Conservation (phyloP, 2,329 filamentous ascomycete species). For the Raffaelea ambrosiae region DNA sequence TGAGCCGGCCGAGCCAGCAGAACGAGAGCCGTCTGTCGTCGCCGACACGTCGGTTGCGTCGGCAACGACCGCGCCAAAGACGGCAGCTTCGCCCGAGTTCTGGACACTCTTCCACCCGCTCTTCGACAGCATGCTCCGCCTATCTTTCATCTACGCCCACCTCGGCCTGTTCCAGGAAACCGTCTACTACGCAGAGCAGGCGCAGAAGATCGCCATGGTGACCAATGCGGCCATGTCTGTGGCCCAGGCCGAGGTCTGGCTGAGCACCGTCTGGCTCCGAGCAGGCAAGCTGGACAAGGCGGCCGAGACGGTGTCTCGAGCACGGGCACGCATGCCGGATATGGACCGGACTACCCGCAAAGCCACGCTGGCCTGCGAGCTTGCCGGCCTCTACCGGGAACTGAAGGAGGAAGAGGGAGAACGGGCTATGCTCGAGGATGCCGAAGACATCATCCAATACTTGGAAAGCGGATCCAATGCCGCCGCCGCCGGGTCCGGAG, state of each 20-base stretch:
- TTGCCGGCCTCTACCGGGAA: constrained; percentile 47
- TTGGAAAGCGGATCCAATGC: background rate
- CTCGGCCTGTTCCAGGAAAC: constrained; percentile 85
- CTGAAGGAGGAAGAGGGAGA: constrained; percentile 36
- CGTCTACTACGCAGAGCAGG: constrained; percentile 78
- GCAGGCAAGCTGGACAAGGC: constrained; percentile 54
- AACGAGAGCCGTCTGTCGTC: background rate
- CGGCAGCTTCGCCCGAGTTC: constrained; percentile 46
- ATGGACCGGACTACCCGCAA: constrained; percentile 34
- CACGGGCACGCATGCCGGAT: constrained; percentile 40
- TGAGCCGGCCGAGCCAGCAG: background rate
- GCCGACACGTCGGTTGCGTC: background rate
- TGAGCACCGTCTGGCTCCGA: constrained; percentile 45
- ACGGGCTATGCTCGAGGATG: constrained; percentile 33
- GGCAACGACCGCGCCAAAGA: background rate
- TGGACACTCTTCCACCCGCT: constrained; percentile 73
- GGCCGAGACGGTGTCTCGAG: constrained; percentile 42
- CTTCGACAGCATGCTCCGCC: constrained; percentile 60
- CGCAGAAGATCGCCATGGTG: constrained; percentile 65
- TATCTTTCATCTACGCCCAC: constrained; percentile 72
- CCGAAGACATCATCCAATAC: constrained; percentile 29
- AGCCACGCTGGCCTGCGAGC: constrained; percentile 42
- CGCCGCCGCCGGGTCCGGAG: background rate
- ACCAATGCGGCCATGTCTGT: constrained; percentile 53
- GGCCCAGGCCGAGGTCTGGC: constrained; percentile 45